Evolutionary conservation across 2,329 filamentous ascomycete species (phyloP).

Genomic region (Tolypocladium ophioglossoides): DNA sequence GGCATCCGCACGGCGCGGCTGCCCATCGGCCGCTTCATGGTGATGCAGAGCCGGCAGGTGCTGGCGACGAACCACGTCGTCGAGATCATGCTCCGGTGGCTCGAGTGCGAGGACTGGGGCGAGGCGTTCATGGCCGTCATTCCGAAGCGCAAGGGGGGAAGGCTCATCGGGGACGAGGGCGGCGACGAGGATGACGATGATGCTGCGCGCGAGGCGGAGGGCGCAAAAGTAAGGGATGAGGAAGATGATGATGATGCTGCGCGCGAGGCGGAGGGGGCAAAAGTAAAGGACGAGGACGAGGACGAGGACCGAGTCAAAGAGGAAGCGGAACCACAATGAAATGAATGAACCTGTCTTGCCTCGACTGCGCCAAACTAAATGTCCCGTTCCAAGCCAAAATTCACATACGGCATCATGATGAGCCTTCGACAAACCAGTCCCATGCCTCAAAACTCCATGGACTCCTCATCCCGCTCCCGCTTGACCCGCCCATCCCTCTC

Average conservation of each 20-base stretch:
- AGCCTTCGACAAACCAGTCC: background rate
- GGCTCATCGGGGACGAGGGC: slow-evolving; percentile 38
- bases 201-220: slow-evolving; percentile 8
- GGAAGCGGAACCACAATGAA: background rate
- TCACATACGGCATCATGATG: background rate
- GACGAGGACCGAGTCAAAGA: background rate
- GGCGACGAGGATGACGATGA: slow-evolving; percentile 16
- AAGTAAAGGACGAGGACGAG: background rate
- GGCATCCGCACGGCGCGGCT: slow-evolving; percentile 82
- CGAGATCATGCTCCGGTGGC: slow-evolving; percentile 91
- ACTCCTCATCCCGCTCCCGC: slow-evolving; percentile 41
- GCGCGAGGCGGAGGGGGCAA: slow-evolving; percentile 2
- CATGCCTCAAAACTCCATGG: slow-evolving; percentile 40
- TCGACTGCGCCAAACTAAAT: background rate
- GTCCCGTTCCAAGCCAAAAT: background rate
- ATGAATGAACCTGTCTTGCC: background rate
- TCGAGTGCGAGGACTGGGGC: slow-evolving; percentile 86
- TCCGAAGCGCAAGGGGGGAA: slow-evolving; percentile 79
- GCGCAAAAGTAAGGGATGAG: background rate
- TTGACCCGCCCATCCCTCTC: slow-evolving; percentile 47
- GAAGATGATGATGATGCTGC: slow-evolving; percentile 1
- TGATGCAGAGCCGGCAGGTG: slow-evolving; percentile 78
- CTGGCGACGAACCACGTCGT: slow-evolving; percentile 92
- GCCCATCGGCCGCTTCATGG: slow-evolving; percentile 90
- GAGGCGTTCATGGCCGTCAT: slow-evolving; percentile 81